Conservation (phyloP, 2,329 filamentous ascomycete genomes). For the Penicillium sp. region DNA sequence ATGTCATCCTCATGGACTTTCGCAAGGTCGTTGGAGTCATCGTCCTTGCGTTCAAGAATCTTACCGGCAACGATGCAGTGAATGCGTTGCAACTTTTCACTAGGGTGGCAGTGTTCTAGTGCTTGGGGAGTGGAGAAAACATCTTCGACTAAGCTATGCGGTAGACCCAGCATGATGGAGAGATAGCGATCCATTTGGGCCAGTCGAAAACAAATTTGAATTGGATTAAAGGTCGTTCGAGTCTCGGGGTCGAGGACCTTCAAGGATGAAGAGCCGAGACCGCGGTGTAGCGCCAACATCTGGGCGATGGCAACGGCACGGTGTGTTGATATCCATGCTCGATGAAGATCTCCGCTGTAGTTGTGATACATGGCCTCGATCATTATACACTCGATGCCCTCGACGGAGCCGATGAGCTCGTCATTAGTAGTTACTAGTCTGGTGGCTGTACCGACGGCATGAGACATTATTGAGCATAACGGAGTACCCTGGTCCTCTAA, state of each 20-base stretch:
- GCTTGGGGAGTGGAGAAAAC: conserved; percentile 35
- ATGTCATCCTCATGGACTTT: conserved; percentile 48
- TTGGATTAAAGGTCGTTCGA: conserved; percentile 24
- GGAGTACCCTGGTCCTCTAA: not conserved
- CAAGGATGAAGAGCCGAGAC: conserved; percentile 35
- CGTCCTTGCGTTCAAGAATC: conserved; percentile 52
- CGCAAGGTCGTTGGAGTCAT: conserved; percentile 33
- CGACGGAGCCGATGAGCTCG: conserved; percentile 37
- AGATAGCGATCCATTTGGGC: conserved; percentile 42
- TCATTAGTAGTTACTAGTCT: conserved; percentile 41
- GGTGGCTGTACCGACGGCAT: conserved; percentile 30
- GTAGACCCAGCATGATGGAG: conserved; percentile 44
- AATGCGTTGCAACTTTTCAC: conserved; percentile 48
- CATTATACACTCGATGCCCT: conserved; percentile 46
- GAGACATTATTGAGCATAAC: conserved; percentile 31
- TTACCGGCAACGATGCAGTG: conserved; percentile 46
- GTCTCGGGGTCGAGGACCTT: conserved; percentile 31
- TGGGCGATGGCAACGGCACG: conserved; percentile 43
- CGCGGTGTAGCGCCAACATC: conserved; percentile 42
- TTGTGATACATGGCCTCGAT: conserved; percentile 42
- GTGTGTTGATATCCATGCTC: conserved; percentile 40
- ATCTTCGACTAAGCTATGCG: conserved; percentile 29
- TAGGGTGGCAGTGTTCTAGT: conserved; percentile 33
- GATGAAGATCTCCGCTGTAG: conserved; percentile 44
- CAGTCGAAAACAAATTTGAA: conserved; percentile 40